Evolutionary conservation across 1,284 basidiomycete genomes (phyloP).

Genomic region (Heterobasidion occidentale): DNA sequence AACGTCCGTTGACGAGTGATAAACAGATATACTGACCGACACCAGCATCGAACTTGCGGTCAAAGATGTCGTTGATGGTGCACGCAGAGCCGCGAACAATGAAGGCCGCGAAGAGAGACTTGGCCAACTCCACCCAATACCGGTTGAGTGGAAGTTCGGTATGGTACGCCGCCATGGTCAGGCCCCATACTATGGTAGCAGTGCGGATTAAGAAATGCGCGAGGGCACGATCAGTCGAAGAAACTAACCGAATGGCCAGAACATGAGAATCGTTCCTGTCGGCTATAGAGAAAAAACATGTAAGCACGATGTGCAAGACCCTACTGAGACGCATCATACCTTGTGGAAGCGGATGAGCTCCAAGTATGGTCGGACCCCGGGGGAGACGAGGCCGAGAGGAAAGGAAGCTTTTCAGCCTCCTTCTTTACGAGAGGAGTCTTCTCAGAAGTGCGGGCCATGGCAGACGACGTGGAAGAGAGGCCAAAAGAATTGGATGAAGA

Average conservation of each 20-base stretch:
- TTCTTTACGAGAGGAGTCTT: not conserved
- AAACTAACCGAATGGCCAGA: conserved; percentile 39
- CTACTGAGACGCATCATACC: conserved; percentile 17
- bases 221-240: not conserved
- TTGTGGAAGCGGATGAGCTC: conserved; percentile 45
- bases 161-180: conserved; percentile 14
- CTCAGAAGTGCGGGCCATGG: not conserved
- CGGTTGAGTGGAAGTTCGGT: conserved; percentile 7
- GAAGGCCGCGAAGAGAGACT: conserved; percentile 10
- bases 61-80: conserved; percentile 47
- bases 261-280: conserved; percentile 42
- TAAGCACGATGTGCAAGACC: not conserved
- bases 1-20: not conserved
- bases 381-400: conserved; percentile 12
- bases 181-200: conserved; percentile 11
- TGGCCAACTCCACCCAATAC: conserved; percentile 10
- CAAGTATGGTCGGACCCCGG: conserved; percentile 29
- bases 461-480: not conserved
- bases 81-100: conserved; percentile 28
- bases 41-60: conserved; percentile 39
- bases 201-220: not conserved
- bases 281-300: conserved; percentile 24
- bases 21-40: conserved; percentile 32
- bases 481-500: not conserved
- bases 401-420: conserved; percentile 6